A percentile compares a stretch with the other conserved stretches of the same genome.
These are phyloP conservation scores for Fusarium burgessii DNA, from an alignment of 2,329 filamentous ascomycete genomes.

Conservation along the genomic window DNA sequence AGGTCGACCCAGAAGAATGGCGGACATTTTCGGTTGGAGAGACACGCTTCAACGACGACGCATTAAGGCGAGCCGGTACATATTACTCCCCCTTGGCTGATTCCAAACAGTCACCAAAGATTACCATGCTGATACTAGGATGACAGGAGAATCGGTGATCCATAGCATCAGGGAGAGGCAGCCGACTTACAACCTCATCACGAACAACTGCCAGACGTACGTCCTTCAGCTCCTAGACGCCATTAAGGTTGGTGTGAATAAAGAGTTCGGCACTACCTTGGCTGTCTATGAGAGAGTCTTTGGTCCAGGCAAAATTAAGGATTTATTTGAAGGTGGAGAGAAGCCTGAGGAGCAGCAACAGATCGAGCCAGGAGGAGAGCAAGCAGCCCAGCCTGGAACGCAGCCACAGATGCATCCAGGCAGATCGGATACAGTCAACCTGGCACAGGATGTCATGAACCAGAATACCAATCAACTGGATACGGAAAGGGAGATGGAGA, in stretches of 20 bases:
- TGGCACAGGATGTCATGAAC: slow-evolving; percentile 66
- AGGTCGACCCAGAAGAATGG: slow-evolving; percentile 61
- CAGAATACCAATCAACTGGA: slow-evolving; percentile 65
- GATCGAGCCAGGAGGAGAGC: not conserved
- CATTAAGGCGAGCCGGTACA: slow-evolving; percentile 61
- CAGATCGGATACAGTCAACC: slow-evolving; percentile 57
- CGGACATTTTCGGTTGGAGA: slow-evolving; percentile 63
- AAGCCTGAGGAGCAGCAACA: slow-evolving; percentile 5
- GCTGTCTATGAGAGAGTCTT: slow-evolving; percentile 65
- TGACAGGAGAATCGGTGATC: slow-evolving; percentile 63
- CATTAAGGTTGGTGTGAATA: slow-evolving; percentile 63
- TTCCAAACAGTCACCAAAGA: accelerated
- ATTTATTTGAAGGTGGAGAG: slow-evolving; percentile 60
- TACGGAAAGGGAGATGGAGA: slow-evolving; percentile 49
- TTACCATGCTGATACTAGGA: accelerated
- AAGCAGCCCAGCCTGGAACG: not conserved
- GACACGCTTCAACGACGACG: slow-evolving; percentile 67
- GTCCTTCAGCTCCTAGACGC: slow-evolving; percentile 65
- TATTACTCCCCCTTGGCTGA: not conserved
- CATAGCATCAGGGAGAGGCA: slow-evolving; percentile 61
- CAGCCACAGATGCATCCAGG: slow-evolving; percentile 10
- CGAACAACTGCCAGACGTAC: slow-evolving; percentile 71
- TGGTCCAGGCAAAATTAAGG: slow-evolving; percentile 62
- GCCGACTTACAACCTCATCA: slow-evolving; percentile 68
- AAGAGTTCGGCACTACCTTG: slow-evolving; percentile 65